Evolutionary conservation across 345 rosid genomes (phyloP).

Genomic region (Mangifera indica): DNA sequence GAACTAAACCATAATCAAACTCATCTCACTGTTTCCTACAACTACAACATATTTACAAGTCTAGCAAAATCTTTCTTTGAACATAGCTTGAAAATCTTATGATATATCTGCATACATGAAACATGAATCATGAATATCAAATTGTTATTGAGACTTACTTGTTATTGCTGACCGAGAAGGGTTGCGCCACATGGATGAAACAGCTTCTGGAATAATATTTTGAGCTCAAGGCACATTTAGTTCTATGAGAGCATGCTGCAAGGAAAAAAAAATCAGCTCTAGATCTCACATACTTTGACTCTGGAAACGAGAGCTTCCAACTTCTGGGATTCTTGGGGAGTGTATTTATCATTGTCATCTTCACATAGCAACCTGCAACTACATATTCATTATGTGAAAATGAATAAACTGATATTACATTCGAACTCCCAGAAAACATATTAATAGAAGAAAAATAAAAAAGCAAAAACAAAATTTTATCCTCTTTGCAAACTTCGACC

Average conservation of each 20-base stretch:
- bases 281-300: conserved; percentile 28
- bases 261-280: conserved; percentile 24
- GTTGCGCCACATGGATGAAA: conserved; percentile 33
- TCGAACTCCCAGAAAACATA: background rate
- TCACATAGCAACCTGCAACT: conserved; percentile 31
- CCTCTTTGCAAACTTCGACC: background rate
- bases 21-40: background rate
- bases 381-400: conserved; percentile 6
- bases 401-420: background rate
- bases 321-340: conserved; percentile 28
- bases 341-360: conserved; percentile 37
- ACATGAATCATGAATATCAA: background rate
- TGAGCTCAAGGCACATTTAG: conserved; percentile 35
- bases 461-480: background rate
- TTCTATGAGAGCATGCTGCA: conserved; percentile 23
- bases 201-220: conserved; percentile 33
- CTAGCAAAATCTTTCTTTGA: background rate
- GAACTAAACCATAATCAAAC: background rate
- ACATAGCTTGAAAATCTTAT: background rate
- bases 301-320: conserved; percentile 19
- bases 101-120: background rate
- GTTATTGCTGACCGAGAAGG: conserved; percentile 31
- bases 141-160: conserved; percentile 28
- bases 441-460: background rate
- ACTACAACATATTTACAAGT: background rate